Conservation (phyloP, 2,329 filamentous ascomycete genomes). For the Beauveria pseudobassiana region DNA sequence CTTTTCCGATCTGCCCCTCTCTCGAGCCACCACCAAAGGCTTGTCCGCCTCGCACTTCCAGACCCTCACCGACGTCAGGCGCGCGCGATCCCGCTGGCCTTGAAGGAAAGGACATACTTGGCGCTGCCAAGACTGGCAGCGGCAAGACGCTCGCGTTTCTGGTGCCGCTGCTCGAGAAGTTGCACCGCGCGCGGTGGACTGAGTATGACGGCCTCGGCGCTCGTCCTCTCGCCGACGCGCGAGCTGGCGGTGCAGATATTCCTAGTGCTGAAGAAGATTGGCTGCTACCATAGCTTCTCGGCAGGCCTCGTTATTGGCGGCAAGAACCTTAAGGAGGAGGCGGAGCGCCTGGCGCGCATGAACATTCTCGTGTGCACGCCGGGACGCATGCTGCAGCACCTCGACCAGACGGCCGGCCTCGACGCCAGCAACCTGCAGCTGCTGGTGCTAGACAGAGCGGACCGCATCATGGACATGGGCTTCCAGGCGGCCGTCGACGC, state of each 20-base stretch:
- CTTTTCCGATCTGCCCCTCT: constrained; percentile 83
- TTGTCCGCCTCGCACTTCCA: constrained; percentile 85
- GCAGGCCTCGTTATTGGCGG: constrained; percentile 91
- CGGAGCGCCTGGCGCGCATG: constrained; percentile 79
- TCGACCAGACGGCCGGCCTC: constrained; percentile 87
- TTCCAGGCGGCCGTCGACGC: constrained; percentile 89
- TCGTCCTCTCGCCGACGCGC: constrained; percentile 84
- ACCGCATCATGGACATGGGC: constrained; percentile 96
- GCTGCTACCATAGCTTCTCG: constrained; percentile 81
- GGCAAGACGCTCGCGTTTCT: constrained; percentile 94
- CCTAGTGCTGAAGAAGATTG: constrained; percentile 84
- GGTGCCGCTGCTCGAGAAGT: constrained; percentile 83
- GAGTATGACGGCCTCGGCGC: constrained; percentile 87
- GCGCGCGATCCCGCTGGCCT: constrained; percentile 76
- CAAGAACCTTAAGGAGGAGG: constrained; percentile 80
- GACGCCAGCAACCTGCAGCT: constrained; percentile 88
- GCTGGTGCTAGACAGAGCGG: constrained; percentile 91
- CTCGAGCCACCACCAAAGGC: constrained; percentile 68
- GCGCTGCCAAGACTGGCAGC: constrained; percentile 90
- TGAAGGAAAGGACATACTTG: constrained; percentile 83
- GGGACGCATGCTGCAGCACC: constrained; percentile 87
- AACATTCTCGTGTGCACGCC: constrained; percentile 96
- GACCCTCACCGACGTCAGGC: constrained; percentile 86
- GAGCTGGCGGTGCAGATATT: constrained; percentile 97
- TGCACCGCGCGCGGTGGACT: constrained; percentile 84